phyloP scores from a whole-genome alignment of 78 protist species.

The Guillardia theta region DNA sequence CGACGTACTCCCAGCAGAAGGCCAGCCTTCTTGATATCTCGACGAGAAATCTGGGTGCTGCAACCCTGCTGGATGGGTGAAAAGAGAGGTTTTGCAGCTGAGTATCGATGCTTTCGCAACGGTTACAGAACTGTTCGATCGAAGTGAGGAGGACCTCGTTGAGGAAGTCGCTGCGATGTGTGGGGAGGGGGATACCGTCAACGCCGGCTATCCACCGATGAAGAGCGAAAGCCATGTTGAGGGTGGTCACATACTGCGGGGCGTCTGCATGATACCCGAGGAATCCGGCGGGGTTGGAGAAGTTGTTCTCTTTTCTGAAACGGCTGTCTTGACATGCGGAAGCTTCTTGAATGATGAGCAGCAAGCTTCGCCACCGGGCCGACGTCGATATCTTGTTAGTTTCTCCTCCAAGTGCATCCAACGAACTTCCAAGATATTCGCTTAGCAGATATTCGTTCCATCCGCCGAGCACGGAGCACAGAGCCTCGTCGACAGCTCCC shows the following conservation, averaged over 20 bases:
- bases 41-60: not conserved
- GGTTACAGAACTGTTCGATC: not conserved
- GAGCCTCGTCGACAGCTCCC: too few species aligned
- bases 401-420: too few species aligned
- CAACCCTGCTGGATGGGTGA: not conserved
- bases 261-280: not conserved
- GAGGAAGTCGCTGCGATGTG: not conserved
- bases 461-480: too few species aligned
- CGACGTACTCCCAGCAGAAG: not conserved
- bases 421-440: too few species aligned
- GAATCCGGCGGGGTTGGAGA: not conserved
- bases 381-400: too few species aligned
- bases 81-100: not conserved
- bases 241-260: not conserved
- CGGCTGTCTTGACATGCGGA: too few species aligned
- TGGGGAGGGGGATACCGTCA: not conserved
- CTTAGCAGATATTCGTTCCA: too few species aligned
- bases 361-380: too few species aligned
- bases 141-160: not conserved
- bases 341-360: too few species aligned
- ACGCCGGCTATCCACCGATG: too few species aligned
- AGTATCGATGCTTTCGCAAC: not conserved
- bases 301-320: not conserved
- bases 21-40: not conserved
- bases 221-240: not conserved